Base-by-base conservation (phyloP, 2,329 filamentous ascomycete genomes). In the Meredithiella fracta region DNA sequence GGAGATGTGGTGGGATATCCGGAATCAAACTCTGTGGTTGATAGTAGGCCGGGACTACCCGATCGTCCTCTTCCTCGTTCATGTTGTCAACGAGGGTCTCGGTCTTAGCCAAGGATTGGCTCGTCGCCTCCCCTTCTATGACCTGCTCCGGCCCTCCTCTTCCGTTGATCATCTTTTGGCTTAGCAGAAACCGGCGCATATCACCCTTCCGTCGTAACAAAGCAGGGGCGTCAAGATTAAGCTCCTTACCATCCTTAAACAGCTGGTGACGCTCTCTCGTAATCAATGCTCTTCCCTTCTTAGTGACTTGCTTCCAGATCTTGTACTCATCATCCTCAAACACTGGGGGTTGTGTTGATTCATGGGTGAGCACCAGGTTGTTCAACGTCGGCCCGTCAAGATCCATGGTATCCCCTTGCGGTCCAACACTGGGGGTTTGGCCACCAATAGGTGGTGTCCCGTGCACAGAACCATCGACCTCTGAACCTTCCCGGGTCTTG, bases 301-400 rank as follows among this genome's bases (percentile, higher is more conserved):
- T 97, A 1, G 92, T 98, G 42, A 95, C 88, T 68, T 97, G 91
- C 71, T 97, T 98, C 92, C 94, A 98, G 37, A 92, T 86, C 67
- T 94, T 94, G 70, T 92, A 95, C 65, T 96, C 91, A 58, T 97
- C 90, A 62, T 97, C 90, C 62, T 94, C 81, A 62, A 88, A 88
- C 11, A 79, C 77, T 62, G 94, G 86, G 62, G 94, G 85, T 14
- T 74, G 76, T 15, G 78, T 79, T 56, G 86, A 75, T 1, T 80
- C 77, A 53, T 83, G 79, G 40, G 75, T 76, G 20, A 85, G 65
- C 0, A 76, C 73, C 66, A 85, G 75, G 22, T 80, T 82, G 61
- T 80, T 83, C 40, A 87, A 72, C 1, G 82, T 83, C 4, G 83
- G 78, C 0, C 79, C 85, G 65, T 97, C 92, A 34, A 92, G 80